Evolutionary conservation across 176 grass and related monocot genomes (phyloP).

Genomic region (Aegilops bicornis): DNA sequence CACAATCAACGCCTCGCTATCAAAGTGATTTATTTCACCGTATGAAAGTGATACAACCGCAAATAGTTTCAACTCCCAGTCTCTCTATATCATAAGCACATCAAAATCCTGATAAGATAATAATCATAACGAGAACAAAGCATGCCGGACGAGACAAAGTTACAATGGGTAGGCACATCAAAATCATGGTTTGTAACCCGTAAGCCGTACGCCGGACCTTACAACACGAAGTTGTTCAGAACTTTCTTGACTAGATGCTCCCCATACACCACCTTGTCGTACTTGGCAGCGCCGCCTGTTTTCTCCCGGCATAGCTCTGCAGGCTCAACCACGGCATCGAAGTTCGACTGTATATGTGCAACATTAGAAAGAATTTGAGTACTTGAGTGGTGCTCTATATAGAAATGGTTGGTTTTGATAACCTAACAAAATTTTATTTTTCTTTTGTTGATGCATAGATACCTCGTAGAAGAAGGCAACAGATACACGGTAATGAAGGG

Average conservation of each 20-base stretch:
- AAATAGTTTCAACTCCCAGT: too few relatives aligned
- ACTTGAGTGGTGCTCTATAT: too few relatives aligned
- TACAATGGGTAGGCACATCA: too few relatives aligned
- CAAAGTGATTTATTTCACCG: too few relatives aligned
- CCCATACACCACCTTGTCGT: slow-evolving; percentile 70
- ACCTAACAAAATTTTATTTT: neutral
- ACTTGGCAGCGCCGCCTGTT: slow-evolving; percentile 44
- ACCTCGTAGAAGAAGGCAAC: slow-evolving; percentile 90
- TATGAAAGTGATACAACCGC: too few relatives aligned
- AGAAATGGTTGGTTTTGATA: neutral
- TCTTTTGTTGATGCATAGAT: neutral
- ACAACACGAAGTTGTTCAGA: slow-evolving; percentile 52
- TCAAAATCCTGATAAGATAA: too few relatives aligned
- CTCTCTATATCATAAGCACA: too few relatives aligned
- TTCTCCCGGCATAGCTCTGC: slow-evolving; percentile 61
- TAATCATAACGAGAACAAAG: too few relatives aligned
- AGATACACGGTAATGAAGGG: slow-evolving; percentile 71
- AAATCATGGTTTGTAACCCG: too few relatives aligned
- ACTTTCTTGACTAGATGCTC: slow-evolving; percentile 84
- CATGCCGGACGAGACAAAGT: too few relatives aligned
- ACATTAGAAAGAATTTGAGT: neutral
- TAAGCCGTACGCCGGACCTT: too few relatives aligned
- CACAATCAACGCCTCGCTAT: too few relatives aligned
- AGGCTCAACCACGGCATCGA: slow-evolving; percentile 59
- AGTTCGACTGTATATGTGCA: slow-evolving; percentile 56